Evolutionary conservation across 371 early-diverging fungal genomes (phyloP).

Genomic region (Mortierella sp.): DNA sequence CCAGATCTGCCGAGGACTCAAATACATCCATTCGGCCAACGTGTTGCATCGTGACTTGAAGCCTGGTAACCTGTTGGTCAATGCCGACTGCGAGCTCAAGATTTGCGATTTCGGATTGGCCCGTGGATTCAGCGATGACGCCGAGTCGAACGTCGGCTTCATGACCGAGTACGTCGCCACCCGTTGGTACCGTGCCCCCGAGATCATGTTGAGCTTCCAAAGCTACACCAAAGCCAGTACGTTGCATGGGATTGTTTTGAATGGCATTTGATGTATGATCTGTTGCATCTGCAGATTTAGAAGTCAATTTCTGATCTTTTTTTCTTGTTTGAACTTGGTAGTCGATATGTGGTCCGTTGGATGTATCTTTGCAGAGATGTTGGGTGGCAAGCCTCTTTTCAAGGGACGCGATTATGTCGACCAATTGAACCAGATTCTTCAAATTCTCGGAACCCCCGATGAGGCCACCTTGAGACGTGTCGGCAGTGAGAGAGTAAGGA

Average conservation of each 20-base stretch:
- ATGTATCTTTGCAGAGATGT: slow-evolving; percentile 97
- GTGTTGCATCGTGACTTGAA: slow-evolving; percentile 98
- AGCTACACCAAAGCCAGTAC: slow-evolving; percentile 96
- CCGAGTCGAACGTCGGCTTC: slow-evolving; percentile 88
- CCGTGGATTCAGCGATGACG: slow-evolving; percentile 88
- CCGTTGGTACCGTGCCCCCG: slow-evolving; percentile 99
- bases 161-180: slow-evolving; percentile 99
- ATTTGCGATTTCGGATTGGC: slow-evolving; percentile 97
- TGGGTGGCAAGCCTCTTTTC: slow-evolving; percentile 91
- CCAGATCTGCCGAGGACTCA: slow-evolving; percentile 96
- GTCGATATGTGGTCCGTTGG: slow-evolving; percentile 99
- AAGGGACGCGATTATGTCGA: slow-evolving; percentile 97
- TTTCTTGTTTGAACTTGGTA: slow-evolving; percentile 31
- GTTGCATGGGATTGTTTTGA: slow-evolving; percentile 34
- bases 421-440: slow-evolving; percentile 98
- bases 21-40: slow-evolving; percentile 99
- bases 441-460: slow-evolving; percentile 97
- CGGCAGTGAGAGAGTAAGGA: slow-evolving; percentile 79
- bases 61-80: slow-evolving; percentile 97
- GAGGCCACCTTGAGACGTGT: slow-evolving; percentile 92
- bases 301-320: neutral
- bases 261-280: neutral
- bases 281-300: neutral
- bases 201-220: slow-evolving; percentile 96
- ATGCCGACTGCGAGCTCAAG: slow-evolving; percentile 97